phyloP scores from a whole-genome alignment of 2,329 filamentous ascomycete genomes.

The Emergomyces orientalis region DNA sequence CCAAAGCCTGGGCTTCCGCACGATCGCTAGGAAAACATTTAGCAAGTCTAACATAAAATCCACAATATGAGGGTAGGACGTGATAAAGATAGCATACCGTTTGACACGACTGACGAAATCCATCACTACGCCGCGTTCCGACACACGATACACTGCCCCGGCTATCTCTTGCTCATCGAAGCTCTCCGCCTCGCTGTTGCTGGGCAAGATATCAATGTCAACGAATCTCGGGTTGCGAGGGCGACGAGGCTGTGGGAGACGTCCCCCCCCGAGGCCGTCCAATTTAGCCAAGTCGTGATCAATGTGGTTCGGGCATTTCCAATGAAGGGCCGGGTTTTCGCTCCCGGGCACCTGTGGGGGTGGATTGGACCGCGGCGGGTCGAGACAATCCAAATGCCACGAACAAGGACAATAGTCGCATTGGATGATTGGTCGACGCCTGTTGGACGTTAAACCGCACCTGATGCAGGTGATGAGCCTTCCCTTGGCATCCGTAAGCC shows the following conservation, averaged over 20 bases:
- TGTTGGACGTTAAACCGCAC: constrained; percentile 58
- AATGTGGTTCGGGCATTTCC: constrained; percentile 81
- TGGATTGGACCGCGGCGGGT: constrained; percentile 71
- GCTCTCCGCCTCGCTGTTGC: constrained; percentile 44
- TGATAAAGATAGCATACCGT: constrained; percentile 22
- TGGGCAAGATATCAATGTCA: constrained; percentile 55
- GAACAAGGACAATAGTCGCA: constrained; percentile 73
- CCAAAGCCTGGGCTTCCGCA: constrained; percentile 10
- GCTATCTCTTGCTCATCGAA: constrained; percentile 53
- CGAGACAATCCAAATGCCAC: constrained; percentile 90
- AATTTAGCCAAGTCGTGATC: constrained; percentile 61
- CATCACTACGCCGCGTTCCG: constrained; percentile 55
- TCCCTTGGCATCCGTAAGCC: constrained; percentile 60
- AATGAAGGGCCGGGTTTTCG: constrained; percentile 55
- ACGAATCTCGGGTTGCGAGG: constrained; percentile 47
- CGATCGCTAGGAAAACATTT: constrained; percentile 4
- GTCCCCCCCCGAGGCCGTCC: constrained; percentile 42
- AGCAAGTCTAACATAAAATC: not conserved
- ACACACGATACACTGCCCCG: constrained; percentile 56
- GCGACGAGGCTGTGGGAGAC: constrained; percentile 26
- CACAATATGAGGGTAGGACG: not conserved
- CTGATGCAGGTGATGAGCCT: constrained; percentile 66
- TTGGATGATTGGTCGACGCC: constrained; percentile 64
- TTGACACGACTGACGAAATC: constrained; percentile 62
- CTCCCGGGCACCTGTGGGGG: constrained; percentile 47